Evolutionary conservation across 805 yeast genomes (phyloP), one percentile per base, ranked within the genome.

Genomic region (Yarrowia porcina): DNA sequence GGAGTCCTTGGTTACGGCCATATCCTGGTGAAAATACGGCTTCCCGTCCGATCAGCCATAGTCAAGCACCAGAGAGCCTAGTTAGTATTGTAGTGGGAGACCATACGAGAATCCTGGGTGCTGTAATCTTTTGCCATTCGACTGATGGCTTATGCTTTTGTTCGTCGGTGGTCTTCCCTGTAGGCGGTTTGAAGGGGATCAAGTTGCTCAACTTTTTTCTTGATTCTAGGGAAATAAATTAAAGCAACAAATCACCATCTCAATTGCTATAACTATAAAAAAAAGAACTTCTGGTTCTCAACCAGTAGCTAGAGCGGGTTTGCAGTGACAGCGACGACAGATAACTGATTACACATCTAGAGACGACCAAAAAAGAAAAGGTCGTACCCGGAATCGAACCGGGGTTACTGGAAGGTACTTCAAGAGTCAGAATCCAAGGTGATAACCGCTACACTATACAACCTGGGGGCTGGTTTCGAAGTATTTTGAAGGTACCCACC

Each of bases 51-150:
- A 44, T 44, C 49, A 44, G 49, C 33, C 49, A 44, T 44, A 44
- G 49, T 44, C 49, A 44, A 44, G 49, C 49, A 44, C 49, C 49
- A 44, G 49, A 44, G 49, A 44, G 49, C 49, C 49, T 27, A 44
- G 49, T 44, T 44, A 44, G 49, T 44, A 44, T 44, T 44, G 49
- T 44, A 44, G 49, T 44, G 49, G 49, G 49, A 44, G 49, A 44
- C 49, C 49, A 44, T 45, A 45, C 52, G 52, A 45, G 52, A 45
- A 45, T 45, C 52, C 52, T 30, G 27, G 52, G 52, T 45, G 52
- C 52, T 45, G 52, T 30, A 45, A 28, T 45, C 49, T 44, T 44
- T 44, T 44, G n/a, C 11, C 15, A 4, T n/a, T n/a, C n/a, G n/a
- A n/a, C n/a, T n/a, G n/a, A n/a, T n/a, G n/a, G n/a, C n/a, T n/a